Conservation (phyloP, 192 early-diverging fungal genomes). For the Coemansia sp. region DNA sequence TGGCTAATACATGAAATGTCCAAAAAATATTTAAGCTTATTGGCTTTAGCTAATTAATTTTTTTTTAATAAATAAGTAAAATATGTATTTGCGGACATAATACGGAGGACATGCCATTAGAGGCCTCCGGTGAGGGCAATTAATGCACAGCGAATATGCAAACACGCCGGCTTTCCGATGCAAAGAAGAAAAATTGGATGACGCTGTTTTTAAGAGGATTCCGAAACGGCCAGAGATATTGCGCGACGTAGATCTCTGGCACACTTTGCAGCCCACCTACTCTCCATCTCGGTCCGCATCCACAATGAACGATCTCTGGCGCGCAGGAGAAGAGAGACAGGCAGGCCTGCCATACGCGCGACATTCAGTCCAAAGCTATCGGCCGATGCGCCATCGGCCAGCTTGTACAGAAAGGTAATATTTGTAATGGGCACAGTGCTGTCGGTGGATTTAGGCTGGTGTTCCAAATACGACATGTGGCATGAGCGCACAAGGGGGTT, state of each 20-base stretch:
- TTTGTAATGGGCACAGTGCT: slow-evolving; percentile 61
- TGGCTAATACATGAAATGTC: neutral
- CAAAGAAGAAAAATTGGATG: neutral
- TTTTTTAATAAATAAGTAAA: neutral
- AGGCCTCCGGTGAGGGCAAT: neutral
- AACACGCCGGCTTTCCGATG: neutral
- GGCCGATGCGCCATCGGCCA: slow-evolving; percentile 79
- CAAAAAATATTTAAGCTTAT: too few relatives aligned
- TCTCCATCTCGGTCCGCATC: slow-evolving; percentile 65
- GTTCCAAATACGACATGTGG: slow-evolving; percentile 59
- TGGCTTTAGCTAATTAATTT: neutral
- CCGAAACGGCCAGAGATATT: slow-evolving; percentile 18
- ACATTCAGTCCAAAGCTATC: slow-evolving; percentile 98
- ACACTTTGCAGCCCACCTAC: slow-evolving; percentile 24
- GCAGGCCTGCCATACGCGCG: slow-evolving; percentile 90
- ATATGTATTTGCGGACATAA: neutral
- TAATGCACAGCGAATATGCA: neutral
- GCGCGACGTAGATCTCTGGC: slow-evolving; percentile 28
- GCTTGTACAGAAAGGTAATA: slow-evolving; percentile 93
- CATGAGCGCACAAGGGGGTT: slow-evolving; percentile 20
- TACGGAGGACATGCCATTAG: neutral
- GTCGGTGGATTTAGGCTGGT: slow-evolving; percentile 67
- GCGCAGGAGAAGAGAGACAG: slow-evolving; percentile 63
- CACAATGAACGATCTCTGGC: slow-evolving; percentile 70
- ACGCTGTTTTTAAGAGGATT: neutral